These are phyloP conservation scores for Posidonia australis DNA, from an alignment of 106 monocot species.

Conservation along the genomic window DNA sequence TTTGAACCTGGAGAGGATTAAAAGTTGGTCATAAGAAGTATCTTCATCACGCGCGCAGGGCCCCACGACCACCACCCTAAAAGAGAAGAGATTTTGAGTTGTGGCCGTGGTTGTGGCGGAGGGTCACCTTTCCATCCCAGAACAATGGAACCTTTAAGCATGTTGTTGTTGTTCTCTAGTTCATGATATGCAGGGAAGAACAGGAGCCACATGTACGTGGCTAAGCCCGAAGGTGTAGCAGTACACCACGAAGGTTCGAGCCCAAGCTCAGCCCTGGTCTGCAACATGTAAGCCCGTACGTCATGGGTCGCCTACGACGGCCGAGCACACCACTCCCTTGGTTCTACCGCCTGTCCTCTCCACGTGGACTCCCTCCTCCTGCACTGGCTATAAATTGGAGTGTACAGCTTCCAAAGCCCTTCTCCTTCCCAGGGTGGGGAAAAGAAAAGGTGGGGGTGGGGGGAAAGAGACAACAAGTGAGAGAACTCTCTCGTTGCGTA, in stretches of 20 bases:
- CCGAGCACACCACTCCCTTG: neutral
- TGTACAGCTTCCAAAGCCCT: neutral
- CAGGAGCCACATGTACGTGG: neutral
- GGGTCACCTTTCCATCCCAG: too few species aligned
- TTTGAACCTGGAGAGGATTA: too few species aligned
- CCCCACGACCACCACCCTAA: too few species aligned
- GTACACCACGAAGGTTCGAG: neutral
- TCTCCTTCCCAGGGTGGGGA: neutral
- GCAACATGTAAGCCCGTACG: neutral
- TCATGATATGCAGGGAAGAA: neutral
- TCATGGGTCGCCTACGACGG: neutral
- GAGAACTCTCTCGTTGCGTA: neutral
- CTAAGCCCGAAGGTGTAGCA: too few species aligned
- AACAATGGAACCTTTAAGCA: neutral
- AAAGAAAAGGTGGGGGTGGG: too few species aligned
- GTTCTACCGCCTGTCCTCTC: conserved; percentile 2
- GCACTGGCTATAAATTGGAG: neutral
- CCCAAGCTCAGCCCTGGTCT: neutral
- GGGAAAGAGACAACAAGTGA: neutral
- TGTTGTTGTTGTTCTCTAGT: too few species aligned
- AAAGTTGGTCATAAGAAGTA: too few species aligned
- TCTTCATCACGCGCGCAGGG: too few species aligned
- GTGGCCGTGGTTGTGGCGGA: too few species aligned
- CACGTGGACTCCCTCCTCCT: conserved; percentile 7
- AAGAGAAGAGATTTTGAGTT: too few species aligned